Base-by-base conservation (phyloP, 768 basidiomycete species). In the Lanmaoa rubissima region DNA sequence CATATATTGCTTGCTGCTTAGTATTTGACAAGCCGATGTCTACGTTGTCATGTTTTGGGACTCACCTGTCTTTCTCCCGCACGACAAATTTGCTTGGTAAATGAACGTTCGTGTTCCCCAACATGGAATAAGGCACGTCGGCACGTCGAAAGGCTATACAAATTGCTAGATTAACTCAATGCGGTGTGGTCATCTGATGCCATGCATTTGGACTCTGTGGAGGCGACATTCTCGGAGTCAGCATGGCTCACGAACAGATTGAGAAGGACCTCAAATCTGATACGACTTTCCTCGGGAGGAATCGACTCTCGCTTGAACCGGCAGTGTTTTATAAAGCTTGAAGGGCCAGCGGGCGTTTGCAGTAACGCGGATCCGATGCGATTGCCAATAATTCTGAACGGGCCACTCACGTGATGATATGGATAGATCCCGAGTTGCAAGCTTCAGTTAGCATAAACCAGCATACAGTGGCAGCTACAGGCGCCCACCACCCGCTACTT, bases 21-120 rank as follows among this genome's bases (percentile, higher is more conserved):
- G 35, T 28, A 1, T 12, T 14, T 21, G 21, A 28, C 4, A 46
- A 39, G 41, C 14, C 8, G n/a, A 24, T 10, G 19, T 24, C 16
- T 12, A n/a, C 28, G 58, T 55, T 61, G 48, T 36, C 44, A 60
- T 55, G 59, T 42, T 21, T 28, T 0, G 16, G 26, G 24, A 39
- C 36, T 11, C 24, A 28, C 14, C 41, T 41, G 28, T 44, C 26
- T 4, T 42, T 39, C 50, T 24, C 2, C 32, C 38, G 31, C 31
- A 40, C 38, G 42, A 51, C 31, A 35, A 11, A 35, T 8, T 24
- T 47, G 34, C 35, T 24, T 5, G 28, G 17, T 32, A 5, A 8
- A 39, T 21, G 35, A n/a, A 2, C n/a, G 3, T 31, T 26, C 17
- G 32, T 5, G 26, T 36, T 41, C 19, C 40, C 40, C 56, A 35